A percentile compares a stretch with the other conserved stretches of the same genome.
phyloP scores from a whole-genome alignment of 257 asterid genomes.

The Paraleonurus japonicus region DNA sequence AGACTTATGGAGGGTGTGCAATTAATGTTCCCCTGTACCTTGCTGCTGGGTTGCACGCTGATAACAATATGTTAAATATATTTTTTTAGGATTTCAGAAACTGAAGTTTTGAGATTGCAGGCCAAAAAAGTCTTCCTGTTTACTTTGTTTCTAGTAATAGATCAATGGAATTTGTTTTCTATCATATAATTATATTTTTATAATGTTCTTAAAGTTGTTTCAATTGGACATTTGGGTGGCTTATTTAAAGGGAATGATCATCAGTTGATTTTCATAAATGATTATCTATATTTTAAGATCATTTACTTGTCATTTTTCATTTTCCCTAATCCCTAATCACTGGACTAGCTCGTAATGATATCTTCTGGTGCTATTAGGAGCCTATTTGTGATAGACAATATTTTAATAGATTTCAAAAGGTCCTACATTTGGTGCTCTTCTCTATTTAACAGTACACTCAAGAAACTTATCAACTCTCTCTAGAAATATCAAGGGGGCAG shows the following conservation, averaged over 20 bases:
- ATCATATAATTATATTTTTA: neutral
- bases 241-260: neutral
- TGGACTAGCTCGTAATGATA: neutral
- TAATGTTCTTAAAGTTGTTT: neutral
- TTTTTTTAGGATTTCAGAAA: neutral
- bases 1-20: no score
- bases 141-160: neutral
- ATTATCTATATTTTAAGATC: neutral
- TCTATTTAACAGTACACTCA: neutral
- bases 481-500: neutral
- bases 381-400: neutral
- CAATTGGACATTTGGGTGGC: neutral
- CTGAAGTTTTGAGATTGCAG: neutral
- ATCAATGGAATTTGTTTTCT: neutral
- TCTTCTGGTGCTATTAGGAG: neutral
- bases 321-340: neutral
- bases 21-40: neutral
- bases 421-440: neutral
- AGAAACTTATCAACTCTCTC: neutral
- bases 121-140: neutral
- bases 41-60: neutral
- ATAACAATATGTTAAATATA: neutral
- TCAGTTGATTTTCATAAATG: neutral
- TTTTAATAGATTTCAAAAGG: constrained; percentile 9
- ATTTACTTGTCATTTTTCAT: neutral